Evolutionary conservation across 108 stramenopile genomes (phyloP), one percentile per base, ranked within the genome.

Genomic region (Cyclotella sp.): DNA sequence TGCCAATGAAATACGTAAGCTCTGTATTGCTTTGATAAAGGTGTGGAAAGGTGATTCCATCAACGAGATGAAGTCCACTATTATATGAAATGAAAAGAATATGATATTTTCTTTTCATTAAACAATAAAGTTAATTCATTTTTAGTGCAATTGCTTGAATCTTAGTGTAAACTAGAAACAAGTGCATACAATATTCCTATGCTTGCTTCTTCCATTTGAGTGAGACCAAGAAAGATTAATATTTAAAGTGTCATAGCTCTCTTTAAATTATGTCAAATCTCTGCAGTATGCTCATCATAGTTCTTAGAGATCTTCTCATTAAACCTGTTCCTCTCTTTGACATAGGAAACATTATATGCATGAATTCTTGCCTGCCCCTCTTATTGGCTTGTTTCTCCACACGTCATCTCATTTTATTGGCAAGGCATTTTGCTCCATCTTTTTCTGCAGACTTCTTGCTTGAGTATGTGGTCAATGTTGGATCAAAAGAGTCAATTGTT

Each of bases 241-340:
- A 71, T 70, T n/a, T 87, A 96, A 40, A 94, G 76, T 0, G 95
- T 93, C 24, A 92, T 96, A 47, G 93, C 95, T 55, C 95, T 90
- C 57, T 96, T 93, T 79, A 96, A 86, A 83, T 93, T 94, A 79
- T 96, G 93, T 61, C 90, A 81, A 82, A 96, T 96, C 73, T 96
- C 93, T 9, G 91, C 92, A 40, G 93, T 94, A 61, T 86, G 83
- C 72, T 89, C 77, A 73, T 96, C 93, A 51, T 86, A 94, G 62
- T 90, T 90, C 34, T 93, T 86, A 34, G 83, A 76, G 75, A 96
- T 92, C 84, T 96, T 96, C 79, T 93, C 73, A 79, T 96, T 96
- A 82, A 94, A 96, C 79, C 92, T 94, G 86, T 96, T 96, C 58
- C 95, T 77, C 53, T 94, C 84, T 78, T 93, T 94, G 75, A 96